These are phyloP conservation scores for Suillus brevipes DNA, from an alignment of 768 basidiomycete species.

Conservation along the genomic window DNA sequence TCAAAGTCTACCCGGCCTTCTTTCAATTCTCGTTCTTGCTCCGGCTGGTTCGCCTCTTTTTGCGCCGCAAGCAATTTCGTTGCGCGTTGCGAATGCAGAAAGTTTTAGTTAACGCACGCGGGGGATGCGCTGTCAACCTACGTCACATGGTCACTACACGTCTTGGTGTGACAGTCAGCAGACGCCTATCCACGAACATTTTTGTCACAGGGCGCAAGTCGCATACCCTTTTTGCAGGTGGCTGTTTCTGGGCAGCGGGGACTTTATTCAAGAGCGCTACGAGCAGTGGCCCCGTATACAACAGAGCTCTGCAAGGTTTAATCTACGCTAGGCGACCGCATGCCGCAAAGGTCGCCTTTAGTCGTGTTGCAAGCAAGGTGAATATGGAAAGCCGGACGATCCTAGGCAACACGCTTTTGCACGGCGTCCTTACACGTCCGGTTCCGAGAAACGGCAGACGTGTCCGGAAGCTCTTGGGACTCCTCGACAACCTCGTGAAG, in stretches of 20 bases:
- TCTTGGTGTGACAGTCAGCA: background rate
- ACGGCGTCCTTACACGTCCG: constrained; percentile 38
- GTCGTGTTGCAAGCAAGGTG: constrained; percentile 26
- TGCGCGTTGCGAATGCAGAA: constrained; percentile 14
- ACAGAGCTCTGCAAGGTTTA: constrained; percentile 29
- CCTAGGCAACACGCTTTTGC: constrained; percentile 59
- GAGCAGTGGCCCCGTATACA: constrained; percentile 22
- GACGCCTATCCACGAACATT: background rate
- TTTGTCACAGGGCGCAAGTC: background rate
- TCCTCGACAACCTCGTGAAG: constrained; percentile 44
- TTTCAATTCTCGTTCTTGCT: constrained; percentile 41
- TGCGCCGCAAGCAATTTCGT: constrained; percentile 41
- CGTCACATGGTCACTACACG: background rate
- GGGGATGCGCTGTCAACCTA: background rate
- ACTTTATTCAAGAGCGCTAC: background rate
- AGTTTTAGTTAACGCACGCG: background rate
- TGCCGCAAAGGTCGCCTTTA: constrained; percentile 47
- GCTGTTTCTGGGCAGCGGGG: background rate
- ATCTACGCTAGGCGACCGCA: constrained; percentile 41
- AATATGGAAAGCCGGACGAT: constrained; percentile 37
- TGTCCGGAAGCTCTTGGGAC: constrained; percentile 41
- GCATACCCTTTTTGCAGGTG: background rate
- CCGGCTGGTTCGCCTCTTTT: constrained; percentile 39
- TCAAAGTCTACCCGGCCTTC: constrained; percentile 34
- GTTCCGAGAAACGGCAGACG: constrained; percentile 43